Conservation (phyloP, 2,329 filamentous ascomycete species). For the Phyllosticta paracitricarpa region DNA sequence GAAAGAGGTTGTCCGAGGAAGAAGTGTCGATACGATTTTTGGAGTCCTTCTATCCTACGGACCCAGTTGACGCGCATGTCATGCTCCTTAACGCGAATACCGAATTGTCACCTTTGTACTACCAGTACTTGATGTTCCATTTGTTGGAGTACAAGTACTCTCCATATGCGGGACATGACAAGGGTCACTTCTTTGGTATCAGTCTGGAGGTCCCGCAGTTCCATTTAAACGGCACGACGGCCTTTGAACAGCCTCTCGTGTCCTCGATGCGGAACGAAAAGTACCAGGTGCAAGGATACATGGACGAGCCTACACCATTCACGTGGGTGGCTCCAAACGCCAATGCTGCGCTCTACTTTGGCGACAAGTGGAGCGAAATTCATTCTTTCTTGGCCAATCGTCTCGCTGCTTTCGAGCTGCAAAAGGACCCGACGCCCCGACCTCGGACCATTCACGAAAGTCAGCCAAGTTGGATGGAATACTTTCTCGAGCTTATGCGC, state of each 20-base stretch:
- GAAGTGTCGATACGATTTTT: slow-evolving; percentile 67
- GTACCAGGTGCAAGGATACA: slow-evolving; percentile 17
- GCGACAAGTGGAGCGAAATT: slow-evolving; percentile 77
- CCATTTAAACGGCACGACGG: slow-evolving; percentile 49
- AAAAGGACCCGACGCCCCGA: slow-evolving; percentile 17
- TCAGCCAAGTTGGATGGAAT: slow-evolving; percentile 69
- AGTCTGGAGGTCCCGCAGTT: slow-evolving; percentile 65
- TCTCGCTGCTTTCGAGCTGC: slow-evolving; percentile 31
- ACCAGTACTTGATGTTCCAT: slow-evolving; percentile 73
- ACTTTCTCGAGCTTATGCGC: slow-evolving; percentile 65
- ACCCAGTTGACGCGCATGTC: slow-evolving; percentile 57
- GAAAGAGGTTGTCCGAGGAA: slow-evolving; percentile 49
- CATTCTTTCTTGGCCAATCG: slow-evolving; percentile 66
- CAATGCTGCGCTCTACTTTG: slow-evolving; percentile 72
- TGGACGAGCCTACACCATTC: slow-evolving; percentile 44
- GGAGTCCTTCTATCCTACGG: slow-evolving; percentile 76
- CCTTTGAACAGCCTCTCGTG: slow-evolving; percentile 41
- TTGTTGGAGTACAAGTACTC: slow-evolving; percentile 73
- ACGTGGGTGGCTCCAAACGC: slow-evolving; percentile 79
- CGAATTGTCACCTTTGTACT: slow-evolving; percentile 72
- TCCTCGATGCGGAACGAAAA: slow-evolving; percentile 28
- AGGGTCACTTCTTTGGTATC: slow-evolving; percentile 59
- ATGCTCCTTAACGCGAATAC: slow-evolving; percentile 75
- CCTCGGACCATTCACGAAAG: slow-evolving; percentile 48
- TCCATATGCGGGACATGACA: slow-evolving; percentile 30